Percentiles rank a stretch among this genome's conserved stretches.
phyloP scores from a whole-genome alignment of 306 rosid species.

The Gleditsia sinensis region DNA sequence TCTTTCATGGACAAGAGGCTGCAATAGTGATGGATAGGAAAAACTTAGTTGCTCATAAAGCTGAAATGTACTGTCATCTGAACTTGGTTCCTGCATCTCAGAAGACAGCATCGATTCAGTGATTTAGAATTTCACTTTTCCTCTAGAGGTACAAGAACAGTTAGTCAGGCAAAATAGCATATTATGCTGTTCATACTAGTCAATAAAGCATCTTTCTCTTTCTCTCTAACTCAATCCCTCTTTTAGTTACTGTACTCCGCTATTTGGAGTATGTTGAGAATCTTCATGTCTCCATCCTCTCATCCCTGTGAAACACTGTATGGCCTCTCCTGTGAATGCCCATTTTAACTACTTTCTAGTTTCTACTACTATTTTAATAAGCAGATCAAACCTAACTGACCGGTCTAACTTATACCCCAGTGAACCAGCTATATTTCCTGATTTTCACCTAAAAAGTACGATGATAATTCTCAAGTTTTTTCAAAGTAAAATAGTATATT shows the following conservation, averaged over 20 bases:
- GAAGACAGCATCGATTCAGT: background rate
- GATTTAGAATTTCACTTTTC: background rate
- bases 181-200: background rate
- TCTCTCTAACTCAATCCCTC: slow-evolving; percentile 1
- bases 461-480: background rate
- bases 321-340: background rate
- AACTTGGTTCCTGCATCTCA: slow-evolving; percentile 56
- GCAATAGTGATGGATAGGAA: slow-evolving; percentile 76
- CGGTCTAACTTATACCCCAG: background rate
- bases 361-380: background rate
- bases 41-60: slow-evolving; percentile 80
- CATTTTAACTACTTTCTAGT: background rate
- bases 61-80: slow-evolving; percentile 59
- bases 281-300: background rate
- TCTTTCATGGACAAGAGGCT: slow-evolving; percentile 89
- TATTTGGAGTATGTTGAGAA: background rate
- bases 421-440: background rate
- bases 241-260: background rate
- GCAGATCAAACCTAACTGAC: background rate
- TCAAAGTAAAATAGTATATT: too few relatives aligned
- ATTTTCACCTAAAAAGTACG: background rate
- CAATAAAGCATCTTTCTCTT: slow-evolving; percentile 1
- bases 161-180: slow-evolving; percentile 15
- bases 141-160: background rate
- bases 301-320: background rate